These are phyloP conservation scores for Termitomyces titanicus DNA, from an alignment of 768 basidiomycete species.

Conservation along the genomic window DNA sequence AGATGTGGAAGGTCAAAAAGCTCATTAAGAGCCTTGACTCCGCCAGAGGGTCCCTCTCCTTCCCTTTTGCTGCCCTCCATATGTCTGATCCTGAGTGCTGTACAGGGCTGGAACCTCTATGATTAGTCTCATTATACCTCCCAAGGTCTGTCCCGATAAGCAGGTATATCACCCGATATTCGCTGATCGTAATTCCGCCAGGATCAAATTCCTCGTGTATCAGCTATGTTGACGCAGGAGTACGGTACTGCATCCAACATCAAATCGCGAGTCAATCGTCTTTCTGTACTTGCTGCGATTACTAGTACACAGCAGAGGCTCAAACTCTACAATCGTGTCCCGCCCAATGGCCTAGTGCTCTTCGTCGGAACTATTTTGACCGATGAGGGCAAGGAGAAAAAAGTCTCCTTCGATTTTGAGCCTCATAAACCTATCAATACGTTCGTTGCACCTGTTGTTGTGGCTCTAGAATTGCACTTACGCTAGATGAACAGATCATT, in stretches of 20 bases:
- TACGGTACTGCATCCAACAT: slow-evolving; percentile 99
- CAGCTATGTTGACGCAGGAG: slow-evolving; percentile 96
- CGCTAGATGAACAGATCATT: slow-evolving; percentile 59
- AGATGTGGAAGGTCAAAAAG: slow-evolving; percentile 99
- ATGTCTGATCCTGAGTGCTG: slow-evolving; percentile 21
- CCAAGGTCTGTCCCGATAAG: slow-evolving; percentile 57
- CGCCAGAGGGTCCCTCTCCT: slow-evolving; percentile 69
- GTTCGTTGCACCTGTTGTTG: slow-evolving; percentile 43
- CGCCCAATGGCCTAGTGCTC: slow-evolving; percentile 94
- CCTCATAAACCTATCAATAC: slow-evolving; percentile 99
- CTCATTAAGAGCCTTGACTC: slow-evolving; percentile 97
- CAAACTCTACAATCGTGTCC: slow-evolving; percentile 95
- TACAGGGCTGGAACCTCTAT: slow-evolving; percentile 92
- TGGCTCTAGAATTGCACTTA: slow-evolving; percentile 7
- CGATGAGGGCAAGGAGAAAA: slow-evolving; percentile 99
- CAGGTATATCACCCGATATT: slow-evolving; percentile 5
- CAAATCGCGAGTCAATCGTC: slow-evolving; percentile 96
- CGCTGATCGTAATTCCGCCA: slow-evolving; percentile 22
- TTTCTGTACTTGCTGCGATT: slow-evolving; percentile 96
- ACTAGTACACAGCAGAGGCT: slow-evolving; percentile 97
- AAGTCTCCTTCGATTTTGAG: slow-evolving; percentile 97
- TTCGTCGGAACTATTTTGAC: slow-evolving; percentile 98
- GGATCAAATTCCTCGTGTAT: slow-evolving; percentile 94
- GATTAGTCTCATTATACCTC: slow-evolving; percentile 97
- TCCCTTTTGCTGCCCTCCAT: slow-evolving; percentile 6